These are phyloP conservation scores for Austroboletus rostrupii DNA, from an alignment of 1,284 basidiomycete genomes.

Conservation along the genomic window DNA sequence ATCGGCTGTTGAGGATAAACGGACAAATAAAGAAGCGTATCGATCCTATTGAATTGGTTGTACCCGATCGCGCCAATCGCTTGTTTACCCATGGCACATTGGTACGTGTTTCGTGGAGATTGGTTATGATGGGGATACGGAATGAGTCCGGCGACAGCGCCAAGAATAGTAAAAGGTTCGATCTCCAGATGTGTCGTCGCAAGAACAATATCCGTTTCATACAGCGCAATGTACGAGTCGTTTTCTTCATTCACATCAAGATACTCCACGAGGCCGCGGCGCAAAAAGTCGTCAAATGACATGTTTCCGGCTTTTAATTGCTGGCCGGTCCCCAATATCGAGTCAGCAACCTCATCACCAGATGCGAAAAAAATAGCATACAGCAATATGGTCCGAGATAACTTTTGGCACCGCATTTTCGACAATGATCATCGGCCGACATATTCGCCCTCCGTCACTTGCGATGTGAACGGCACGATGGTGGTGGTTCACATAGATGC, in stretches of 20 bases:
- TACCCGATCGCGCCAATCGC: constrained; percentile 99
- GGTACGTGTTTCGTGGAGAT: constrained; percentile 97
- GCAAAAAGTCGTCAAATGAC: constrained; percentile 93
- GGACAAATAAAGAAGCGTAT: constrained; percentile 96
- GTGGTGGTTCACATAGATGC: constrained; percentile 95
- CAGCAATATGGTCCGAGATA: constrained; percentile 76
- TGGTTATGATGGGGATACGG: constrained; percentile 99
- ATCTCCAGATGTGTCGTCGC: constrained; percentile 96
- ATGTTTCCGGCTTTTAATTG: constrained; percentile 77
- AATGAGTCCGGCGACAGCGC: constrained; percentile 96
- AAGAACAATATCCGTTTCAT: constrained; percentile 83
- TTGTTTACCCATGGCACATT: constrained; percentile 99
- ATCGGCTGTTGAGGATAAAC: constrained; percentile 99
- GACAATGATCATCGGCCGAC: constrained; percentile 97
- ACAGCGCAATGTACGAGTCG: constrained; percentile 94
- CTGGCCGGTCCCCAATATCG: constrained; percentile 34
- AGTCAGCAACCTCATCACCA: constrained; percentile 13
- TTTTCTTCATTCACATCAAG: constrained; percentile 99
- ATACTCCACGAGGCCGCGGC: constrained; percentile 96
- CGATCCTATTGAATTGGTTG: constrained; percentile 97
- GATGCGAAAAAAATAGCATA: constrained; percentile 28
- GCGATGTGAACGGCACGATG: constrained; percentile 96
- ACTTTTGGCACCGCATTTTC: constrained; percentile 81
- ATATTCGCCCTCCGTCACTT: constrained; percentile 96
- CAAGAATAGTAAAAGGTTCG: constrained; percentile 96